Evolutionary conservation across 352 stramenopile species (phyloP).

Genomic region (Vaucheria bursata): DNA sequence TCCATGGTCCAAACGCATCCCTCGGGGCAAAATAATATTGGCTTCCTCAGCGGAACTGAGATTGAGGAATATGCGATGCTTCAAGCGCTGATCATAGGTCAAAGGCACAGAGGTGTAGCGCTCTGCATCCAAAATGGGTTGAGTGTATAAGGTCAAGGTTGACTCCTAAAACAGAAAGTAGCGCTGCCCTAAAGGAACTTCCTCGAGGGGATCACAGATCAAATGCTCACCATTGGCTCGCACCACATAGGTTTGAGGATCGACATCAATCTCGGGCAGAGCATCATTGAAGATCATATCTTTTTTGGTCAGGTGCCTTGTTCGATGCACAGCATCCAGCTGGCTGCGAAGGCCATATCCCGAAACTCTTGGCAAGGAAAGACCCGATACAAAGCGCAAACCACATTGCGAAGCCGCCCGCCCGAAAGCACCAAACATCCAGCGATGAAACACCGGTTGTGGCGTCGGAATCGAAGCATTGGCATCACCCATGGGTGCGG

Average conservation of each 20-base stretch:
- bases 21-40: too few species aligned
- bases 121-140: too few species aligned
- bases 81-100: too few species aligned
- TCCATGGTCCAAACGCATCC: too few species aligned
- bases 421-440: constrained; percentile 73
- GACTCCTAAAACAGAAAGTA: constrained; percentile 52
- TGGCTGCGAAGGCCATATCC: constrained; percentile 32
- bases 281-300: constrained; percentile 92
- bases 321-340: constrained; percentile 35
- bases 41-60: too few species aligned
- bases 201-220: constrained; percentile 31
- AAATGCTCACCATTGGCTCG: constrained; percentile 42
- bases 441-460: constrained; percentile 84
- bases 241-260: constrained; percentile 83
- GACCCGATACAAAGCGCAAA: constrained; percentile 36
- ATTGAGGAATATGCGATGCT: too few species aligned
- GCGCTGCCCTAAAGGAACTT: constrained; percentile 35
- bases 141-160: too few species aligned
- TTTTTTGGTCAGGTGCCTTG: constrained; percentile 61
- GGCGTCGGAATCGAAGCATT: constrained; percentile 92
- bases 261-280: constrained; percentile 70
- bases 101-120: too few species aligned
- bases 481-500: constrained; percentile 89
- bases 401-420: not conserved
- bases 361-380: constrained; percentile 3